These are phyloP conservation scores for Leersia perrieri DNA, from an alignment of 176 grass and related monocot genomes.

Conservation along the genomic window DNA sequence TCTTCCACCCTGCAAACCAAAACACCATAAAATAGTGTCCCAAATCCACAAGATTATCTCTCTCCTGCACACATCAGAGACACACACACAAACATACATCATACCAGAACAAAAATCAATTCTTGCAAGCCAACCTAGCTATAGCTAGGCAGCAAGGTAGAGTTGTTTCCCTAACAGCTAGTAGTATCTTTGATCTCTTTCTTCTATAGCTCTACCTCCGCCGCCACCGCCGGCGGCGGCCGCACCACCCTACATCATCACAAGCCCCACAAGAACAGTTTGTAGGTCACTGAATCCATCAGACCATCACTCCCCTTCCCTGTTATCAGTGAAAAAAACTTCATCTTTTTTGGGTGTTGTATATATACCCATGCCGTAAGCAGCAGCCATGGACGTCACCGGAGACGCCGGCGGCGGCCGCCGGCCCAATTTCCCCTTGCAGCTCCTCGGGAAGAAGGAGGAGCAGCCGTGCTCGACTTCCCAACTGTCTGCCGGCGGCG, in stretches of 20 bases:
- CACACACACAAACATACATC: background rate
- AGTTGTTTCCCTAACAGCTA: slow-evolving; percentile 27
- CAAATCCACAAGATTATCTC: slow-evolving; percentile 17
- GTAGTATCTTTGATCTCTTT: slow-evolving; percentile 32
- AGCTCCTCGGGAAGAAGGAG: slow-evolving; percentile 88
- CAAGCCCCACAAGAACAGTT: slow-evolving; percentile 37
- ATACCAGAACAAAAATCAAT: slow-evolving; percentile 11
- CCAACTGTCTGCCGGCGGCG: slow-evolving; percentile 23
- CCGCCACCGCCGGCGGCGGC: slow-evolving; percentile 5
- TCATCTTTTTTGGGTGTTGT: background rate
- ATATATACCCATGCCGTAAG: slow-evolving; percentile 31
- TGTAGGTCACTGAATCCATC: slow-evolving; percentile 27
- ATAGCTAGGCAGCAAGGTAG: background rate
- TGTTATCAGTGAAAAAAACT: background rate
- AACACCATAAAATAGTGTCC: slow-evolving; percentile 56
- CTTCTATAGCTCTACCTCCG: background rate
- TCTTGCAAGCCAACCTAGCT: background rate
- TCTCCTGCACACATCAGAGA: slow-evolving; percentile 10
- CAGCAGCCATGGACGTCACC: slow-evolving; percentile 33
- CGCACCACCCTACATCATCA: slow-evolving; percentile 17
- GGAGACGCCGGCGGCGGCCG: slow-evolving; percentile 41
- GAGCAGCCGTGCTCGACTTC: slow-evolving; percentile 67
- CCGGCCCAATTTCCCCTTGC: slow-evolving; percentile 70
- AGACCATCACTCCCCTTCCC: background rate
- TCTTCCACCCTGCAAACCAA: slow-evolving; percentile 41